These are phyloP conservation scores for Kodamaea sp. DNA, from an alignment of 1,139 yeast species.

Conservation along the genomic window DNA sequence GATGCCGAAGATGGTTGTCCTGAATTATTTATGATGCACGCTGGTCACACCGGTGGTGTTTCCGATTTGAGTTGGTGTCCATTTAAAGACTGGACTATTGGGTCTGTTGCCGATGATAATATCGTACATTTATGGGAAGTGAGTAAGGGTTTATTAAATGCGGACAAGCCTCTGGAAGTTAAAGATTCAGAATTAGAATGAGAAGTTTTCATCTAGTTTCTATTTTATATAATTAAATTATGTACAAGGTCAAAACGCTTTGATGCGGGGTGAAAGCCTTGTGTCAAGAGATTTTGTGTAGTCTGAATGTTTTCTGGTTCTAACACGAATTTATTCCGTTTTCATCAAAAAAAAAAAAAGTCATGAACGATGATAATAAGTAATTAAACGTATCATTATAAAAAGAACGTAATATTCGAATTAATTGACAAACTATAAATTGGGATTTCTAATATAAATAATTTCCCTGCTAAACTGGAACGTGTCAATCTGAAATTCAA, in stretches of 20 bases:
- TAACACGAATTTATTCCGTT: not conserved
- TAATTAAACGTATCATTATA: too few relatives aligned
- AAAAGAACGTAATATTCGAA: too few relatives aligned
- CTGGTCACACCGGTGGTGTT: slow-evolving; percentile 77
- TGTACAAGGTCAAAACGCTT: not conserved
- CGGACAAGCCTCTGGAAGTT: slow-evolving; percentile 26
- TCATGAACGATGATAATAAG: too few relatives aligned
- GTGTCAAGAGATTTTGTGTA: too few relatives aligned
- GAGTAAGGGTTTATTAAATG: slow-evolving; percentile 45
- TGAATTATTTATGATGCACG: slow-evolving; percentile 80
- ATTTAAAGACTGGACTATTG: slow-evolving; percentile 67
- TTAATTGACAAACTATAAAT: too few relatives aligned
- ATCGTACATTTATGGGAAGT: slow-evolving; percentile 76
- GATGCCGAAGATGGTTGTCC: slow-evolving; percentile 81
- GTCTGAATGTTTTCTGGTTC: not conserved
- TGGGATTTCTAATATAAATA: too few relatives aligned
- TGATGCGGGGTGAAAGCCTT: not conserved
- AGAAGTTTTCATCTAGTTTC: not conserved
- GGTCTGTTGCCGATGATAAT: slow-evolving; percentile 73
- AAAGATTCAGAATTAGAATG: slow-evolving; percentile 23
- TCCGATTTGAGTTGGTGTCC: slow-evolving; percentile 72
- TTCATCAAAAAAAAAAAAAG: not conserved
- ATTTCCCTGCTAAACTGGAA: too few relatives aligned
- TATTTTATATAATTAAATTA: too few relatives aligned
- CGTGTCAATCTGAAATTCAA: too few relatives aligned